Conservation (phyloP, 139 green algal genomes). For the Trebouxia sp. region DNA sequence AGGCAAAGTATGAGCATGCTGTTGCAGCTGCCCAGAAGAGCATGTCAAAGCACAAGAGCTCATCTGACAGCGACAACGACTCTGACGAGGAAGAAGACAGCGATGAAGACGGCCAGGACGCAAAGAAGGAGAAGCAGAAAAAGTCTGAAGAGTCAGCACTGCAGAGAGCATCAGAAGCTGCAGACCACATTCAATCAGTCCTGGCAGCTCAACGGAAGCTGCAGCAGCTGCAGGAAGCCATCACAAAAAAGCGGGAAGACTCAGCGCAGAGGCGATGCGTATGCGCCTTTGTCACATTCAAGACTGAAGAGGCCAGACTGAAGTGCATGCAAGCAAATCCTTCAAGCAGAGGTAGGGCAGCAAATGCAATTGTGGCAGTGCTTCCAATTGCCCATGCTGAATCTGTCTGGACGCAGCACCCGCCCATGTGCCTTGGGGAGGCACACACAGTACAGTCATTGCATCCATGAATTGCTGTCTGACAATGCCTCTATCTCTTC, state of each 20-base stretch:
- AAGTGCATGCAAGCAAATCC: slow-evolving; percentile 39
- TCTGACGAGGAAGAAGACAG: not conserved
- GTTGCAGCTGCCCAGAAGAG: slow-evolving; percentile 3
- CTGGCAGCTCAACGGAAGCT: slow-evolving; percentile 16
- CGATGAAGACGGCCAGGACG: not conserved
- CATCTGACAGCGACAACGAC: not conserved
- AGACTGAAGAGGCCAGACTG: slow-evolving; percentile 31
- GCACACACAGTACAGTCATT: too few relatives aligned
- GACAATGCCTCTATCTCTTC: too few relatives aligned
- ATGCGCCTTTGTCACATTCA: slow-evolving; percentile 51
- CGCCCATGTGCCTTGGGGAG: too few relatives aligned
- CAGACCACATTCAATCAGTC: slow-evolving; percentile 23
- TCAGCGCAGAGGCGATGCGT: slow-evolving; percentile 21
- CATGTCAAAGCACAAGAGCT: not conserved
- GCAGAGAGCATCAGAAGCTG: not conserved
- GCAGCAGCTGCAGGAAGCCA: slow-evolving; percentile 24
- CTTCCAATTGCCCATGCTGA: too few relatives aligned
- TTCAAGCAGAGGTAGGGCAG: not conserved
- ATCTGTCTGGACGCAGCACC: too few relatives aligned
- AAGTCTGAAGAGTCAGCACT: not conserved
- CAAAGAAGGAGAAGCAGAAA: not conserved
- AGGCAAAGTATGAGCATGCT: slow-evolving; percentile 13
- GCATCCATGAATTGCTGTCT: too few relatives aligned
- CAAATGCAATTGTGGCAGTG: not conserved
- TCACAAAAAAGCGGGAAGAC: slow-evolving; percentile 11